Evolutionary conservation across 2,329 filamentous ascomycete genomes (phyloP).

Genomic region (Xylariaceae sp.): DNA sequence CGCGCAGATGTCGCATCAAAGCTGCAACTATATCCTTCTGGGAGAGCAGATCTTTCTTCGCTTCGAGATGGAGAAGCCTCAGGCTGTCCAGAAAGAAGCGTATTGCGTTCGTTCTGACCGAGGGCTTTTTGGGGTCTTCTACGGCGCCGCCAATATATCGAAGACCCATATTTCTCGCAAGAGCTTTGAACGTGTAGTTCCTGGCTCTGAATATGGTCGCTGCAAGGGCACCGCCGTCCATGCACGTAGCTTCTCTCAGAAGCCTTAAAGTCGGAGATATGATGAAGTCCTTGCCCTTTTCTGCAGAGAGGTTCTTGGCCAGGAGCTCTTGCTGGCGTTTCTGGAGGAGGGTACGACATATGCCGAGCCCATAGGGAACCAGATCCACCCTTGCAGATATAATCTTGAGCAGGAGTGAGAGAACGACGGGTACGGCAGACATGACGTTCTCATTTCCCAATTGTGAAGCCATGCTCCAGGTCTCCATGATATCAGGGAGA

Average conservation of each 20-base stretch:
- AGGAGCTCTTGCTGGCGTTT: constrained; percentile 75
- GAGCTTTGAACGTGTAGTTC: constrained; percentile 69
- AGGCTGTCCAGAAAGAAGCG: constrained; percentile 74
- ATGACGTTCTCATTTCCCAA: constrained; percentile 74
- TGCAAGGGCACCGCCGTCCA: constrained; percentile 79
- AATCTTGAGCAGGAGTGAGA: constrained; percentile 74
- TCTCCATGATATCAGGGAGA: constrained; percentile 74
- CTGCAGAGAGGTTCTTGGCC: constrained; percentile 68
- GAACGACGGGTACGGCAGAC: constrained; percentile 70
- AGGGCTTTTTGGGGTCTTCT: constrained; percentile 63
- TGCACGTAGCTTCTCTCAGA: constrained; percentile 73
- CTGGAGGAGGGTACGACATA: constrained; percentile 77
- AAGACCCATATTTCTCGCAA: constrained; percentile 76
- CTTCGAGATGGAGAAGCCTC: constrained; percentile 66
- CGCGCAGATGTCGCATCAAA: constrained; percentile 68
- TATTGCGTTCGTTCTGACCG: constrained; percentile 75
- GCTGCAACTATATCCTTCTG: constrained; percentile 63
- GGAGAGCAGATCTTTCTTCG: constrained; percentile 75
- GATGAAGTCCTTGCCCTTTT: constrained; percentile 77
- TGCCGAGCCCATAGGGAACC: constrained; percentile 63
- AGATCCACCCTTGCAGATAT: constrained; percentile 69
- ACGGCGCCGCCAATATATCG: constrained; percentile 48
- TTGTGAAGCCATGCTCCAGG: constrained; percentile 76
- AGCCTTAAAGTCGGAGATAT: constrained; percentile 84
- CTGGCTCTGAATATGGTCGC: constrained; percentile 69